These are phyloP conservation scores for Saksenaea vasiformis DNA, from an alignment of 371 early-diverging fungal species.

Conservation along the genomic window DNA sequence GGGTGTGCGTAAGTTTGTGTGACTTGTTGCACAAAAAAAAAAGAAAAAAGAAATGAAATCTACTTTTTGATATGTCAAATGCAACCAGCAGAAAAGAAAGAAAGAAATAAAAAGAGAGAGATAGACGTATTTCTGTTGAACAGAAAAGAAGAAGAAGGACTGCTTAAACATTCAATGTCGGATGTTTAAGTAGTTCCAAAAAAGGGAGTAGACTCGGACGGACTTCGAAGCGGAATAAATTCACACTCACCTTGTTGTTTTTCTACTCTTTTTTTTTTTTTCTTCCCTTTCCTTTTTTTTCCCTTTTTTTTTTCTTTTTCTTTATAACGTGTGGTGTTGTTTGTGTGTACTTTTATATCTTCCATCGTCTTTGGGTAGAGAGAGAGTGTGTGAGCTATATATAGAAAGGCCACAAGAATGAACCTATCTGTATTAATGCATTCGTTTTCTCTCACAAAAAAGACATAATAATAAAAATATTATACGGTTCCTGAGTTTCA, in stretches of 20 bases:
- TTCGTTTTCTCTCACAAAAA: slow-evolving; percentile 2
- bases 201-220: no score
- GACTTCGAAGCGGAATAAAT: slow-evolving; percentile 4
- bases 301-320: slow-evolving; percentile 9
- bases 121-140: no score
- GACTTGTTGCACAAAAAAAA: no score
- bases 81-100: no score
- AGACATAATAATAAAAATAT: not conserved
- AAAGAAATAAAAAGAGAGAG: no score
- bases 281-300: slow-evolving; percentile 9
- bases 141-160: no score
- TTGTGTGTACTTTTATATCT: not conserved
- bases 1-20: no score
- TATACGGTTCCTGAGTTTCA: not conserved
- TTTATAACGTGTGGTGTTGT: no score
- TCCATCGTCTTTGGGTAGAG: not conserved
- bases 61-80: no score
- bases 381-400: not conserved
- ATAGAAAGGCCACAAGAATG: not conserved
- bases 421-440: not conserved
- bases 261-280: slow-evolving; percentile 10
- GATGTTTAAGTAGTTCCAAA: no score
- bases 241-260: slow-evolving; percentile 9
- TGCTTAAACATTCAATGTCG: no score
- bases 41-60: no score